Percentiles rank a stretch among this genome's conserved stretches.
Evolutionary conservation across 2,329 filamentous ascomycete genomes (phyloP).

Genomic region (Pyricularia sp.): DNA sequence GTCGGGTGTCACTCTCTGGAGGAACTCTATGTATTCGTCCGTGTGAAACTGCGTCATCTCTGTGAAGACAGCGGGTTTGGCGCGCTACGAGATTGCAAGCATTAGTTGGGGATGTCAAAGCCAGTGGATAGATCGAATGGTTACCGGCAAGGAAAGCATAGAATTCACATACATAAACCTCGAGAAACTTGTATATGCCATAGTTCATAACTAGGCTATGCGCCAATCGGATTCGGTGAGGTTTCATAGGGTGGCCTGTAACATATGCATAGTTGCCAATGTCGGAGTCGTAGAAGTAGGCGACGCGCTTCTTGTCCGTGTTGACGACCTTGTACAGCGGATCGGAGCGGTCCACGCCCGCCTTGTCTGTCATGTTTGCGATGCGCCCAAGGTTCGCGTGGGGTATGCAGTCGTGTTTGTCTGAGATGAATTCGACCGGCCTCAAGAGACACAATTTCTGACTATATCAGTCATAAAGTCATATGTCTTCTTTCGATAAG

Average conservation of each 20-base stretch:
- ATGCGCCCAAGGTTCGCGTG: background rate
- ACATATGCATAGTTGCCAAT: slow-evolving; percentile 98
- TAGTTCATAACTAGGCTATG: slow-evolving; percentile 96
- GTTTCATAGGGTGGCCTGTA: slow-evolving; percentile 96
- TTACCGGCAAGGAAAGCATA: background rate
- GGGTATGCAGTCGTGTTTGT: background rate
- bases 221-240: slow-evolving; percentile 85
- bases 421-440: background rate
- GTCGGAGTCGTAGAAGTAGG: slow-evolving; percentile 97
- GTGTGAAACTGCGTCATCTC: slow-evolving; percentile 94
- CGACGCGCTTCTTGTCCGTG: slow-evolving; percentile 59
- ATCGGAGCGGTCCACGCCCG: slow-evolving; percentile 1
- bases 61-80: slow-evolving; percentile 74
- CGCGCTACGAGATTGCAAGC: slow-evolving; percentile 40
- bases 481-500: background rate
- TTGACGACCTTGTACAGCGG: slow-evolving; percentile 34
- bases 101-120: slow-evolving; percentile 12
- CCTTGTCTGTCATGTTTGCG: background rate
- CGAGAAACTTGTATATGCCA: slow-evolving; percentile 91
- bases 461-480: background rate
- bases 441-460: background rate
- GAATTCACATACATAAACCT: slow-evolving; percentile 66
- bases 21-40: slow-evolving; percentile 88
- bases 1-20: slow-evolving; percentile 90
- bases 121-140: slow-evolving; percentile 16